Evolutionary conservation across 202 grass and related monocot genomes (phyloP).

Genomic region (Saccharum hybrid): DNA sequence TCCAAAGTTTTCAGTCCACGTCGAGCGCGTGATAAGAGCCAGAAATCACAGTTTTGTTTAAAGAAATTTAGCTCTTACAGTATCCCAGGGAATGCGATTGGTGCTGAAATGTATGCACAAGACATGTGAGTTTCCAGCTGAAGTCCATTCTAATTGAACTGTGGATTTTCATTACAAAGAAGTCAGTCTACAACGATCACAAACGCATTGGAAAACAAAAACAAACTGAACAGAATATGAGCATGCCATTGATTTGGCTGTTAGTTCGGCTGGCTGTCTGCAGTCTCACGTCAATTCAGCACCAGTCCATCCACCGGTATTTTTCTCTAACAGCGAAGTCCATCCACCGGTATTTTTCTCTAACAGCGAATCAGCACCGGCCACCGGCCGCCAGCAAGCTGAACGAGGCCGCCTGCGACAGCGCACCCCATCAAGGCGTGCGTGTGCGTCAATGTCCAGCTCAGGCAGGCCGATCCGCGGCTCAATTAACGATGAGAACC

Average conservation of each 20-base stretch:
- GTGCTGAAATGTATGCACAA: slow-evolving; percentile 3
- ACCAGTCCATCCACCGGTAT: too few relatives aligned
- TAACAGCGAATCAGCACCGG: too few relatives aligned
- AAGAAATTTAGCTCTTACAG: background rate
- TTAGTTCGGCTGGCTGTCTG: too few relatives aligned
- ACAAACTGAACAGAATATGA: background rate
- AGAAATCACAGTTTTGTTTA: background rate
- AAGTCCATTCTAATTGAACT: slow-evolving; percentile 23
- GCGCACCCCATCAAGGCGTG: too few relatives aligned
- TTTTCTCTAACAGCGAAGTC: too few relatives aligned
- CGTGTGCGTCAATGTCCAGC: background rate
- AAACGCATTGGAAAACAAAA: background rate
- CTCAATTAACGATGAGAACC: slow-evolving; percentile 33
- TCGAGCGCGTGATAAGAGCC: background rate
- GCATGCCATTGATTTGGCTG: background rate
- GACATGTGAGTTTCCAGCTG: background rate
- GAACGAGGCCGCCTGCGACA: too few relatives aligned
- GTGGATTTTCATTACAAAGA: background rate
- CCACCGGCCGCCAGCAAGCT: too few relatives aligned
- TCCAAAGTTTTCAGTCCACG: background rate
- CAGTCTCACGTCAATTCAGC: too few relatives aligned
- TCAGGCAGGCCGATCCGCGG: background rate
- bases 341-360: too few relatives aligned
- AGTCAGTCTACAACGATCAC: background rate
- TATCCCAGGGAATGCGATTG: background rate